Evolutionary conservation across 495 filamentous ascomycete genomes (phyloP).

Genomic region (Chaetomium tenue): DNA sequence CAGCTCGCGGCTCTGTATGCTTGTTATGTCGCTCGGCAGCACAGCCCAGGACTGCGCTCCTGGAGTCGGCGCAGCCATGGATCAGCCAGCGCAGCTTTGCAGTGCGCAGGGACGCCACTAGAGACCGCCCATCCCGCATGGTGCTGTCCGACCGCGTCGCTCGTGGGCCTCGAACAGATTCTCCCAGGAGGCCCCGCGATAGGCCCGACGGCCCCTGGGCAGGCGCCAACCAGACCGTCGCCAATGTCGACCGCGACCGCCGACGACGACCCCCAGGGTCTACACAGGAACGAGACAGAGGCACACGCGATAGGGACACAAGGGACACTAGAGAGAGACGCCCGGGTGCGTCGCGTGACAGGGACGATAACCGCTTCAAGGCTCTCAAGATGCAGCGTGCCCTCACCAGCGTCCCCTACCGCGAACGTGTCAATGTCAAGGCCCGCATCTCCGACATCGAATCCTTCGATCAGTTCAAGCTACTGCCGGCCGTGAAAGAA

Average conservation of each 20-base stretch:
- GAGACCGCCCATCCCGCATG: constrained; percentile 65
- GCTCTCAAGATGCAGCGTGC: constrained; percentile 93
- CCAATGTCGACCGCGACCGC: constrained; percentile 48
- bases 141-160: constrained; percentile 71
- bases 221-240: constrained; percentile 73
- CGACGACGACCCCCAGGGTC: constrained; percentile 38
- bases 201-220: constrained; percentile 63
- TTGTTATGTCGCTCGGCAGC: constrained; percentile 35
- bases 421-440: constrained; percentile 66
- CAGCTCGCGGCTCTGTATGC: constrained; percentile 37
- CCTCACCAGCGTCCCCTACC: constrained; percentile 70
- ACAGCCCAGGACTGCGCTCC: constrained; percentile 15
- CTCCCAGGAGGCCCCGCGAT: constrained; percentile 37
- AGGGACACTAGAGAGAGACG: constrained; percentile 20
- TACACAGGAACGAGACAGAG: constrained; percentile 21
- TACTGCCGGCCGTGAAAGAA: constrained; percentile 70
- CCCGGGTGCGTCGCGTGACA: constrained; percentile 31
- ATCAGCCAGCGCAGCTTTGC: constrained; percentile 36
- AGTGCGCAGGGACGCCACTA: constrained; percentile 33
- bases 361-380: constrained; percentile 55
- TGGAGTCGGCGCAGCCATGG: constrained; percentile 35
- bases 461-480: constrained; percentile 73
- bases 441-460: constrained; percentile 63
- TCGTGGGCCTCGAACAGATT: constrained; percentile 43
- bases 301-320: background rate